phyloP scores from a whole-genome alignment of 495 filamentous ascomycete species.

The Hypoxylon intermedium region DNA sequence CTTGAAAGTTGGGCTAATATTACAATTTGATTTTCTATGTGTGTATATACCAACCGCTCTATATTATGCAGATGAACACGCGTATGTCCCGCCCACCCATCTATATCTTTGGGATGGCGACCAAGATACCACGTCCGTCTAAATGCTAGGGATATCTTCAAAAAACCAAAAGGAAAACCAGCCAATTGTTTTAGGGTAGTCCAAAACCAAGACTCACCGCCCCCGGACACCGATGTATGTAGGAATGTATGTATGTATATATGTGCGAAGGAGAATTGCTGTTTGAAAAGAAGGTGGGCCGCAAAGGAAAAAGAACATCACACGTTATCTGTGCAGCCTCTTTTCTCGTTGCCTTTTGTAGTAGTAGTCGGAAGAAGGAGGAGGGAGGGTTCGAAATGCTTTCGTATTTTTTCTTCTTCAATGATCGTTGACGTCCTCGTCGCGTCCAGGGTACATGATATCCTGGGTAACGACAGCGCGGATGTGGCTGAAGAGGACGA shows the following conservation, averaged over 20 bases:
- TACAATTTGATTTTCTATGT: slow-evolving; percentile 30
- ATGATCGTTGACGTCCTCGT: slow-evolving; percentile 61
- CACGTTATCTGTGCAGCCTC: slow-evolving; percentile 31
- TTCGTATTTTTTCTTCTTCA: slow-evolving; percentile 1
- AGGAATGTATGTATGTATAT: no score
- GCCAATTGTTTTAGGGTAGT: slow-evolving; percentile 29
- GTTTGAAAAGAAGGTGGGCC: slow-evolving; percentile 16
- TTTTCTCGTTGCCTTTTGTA: slow-evolving; percentile 4
- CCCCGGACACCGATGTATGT: slow-evolving; percentile 20
- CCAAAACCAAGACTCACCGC: slow-evolving; percentile 20
- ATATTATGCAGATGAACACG: slow-evolving; percentile 21
- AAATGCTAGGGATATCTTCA: slow-evolving; percentile 36
- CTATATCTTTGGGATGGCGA: slow-evolving; percentile 15
- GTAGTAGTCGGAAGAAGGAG: slow-evolving; percentile 1
- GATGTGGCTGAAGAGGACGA: slow-evolving; percentile 62
- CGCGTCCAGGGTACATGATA: slow-evolving; percentile 71
- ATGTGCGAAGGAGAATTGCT: slow-evolving; percentile 15
- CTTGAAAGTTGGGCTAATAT: slow-evolving; percentile 20
- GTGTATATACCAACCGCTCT: slow-evolving; percentile 22
- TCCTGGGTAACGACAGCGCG: slow-evolving; percentile 62
- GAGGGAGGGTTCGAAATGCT: not conserved
- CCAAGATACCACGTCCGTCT: slow-evolving; percentile 22
- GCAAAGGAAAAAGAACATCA: slow-evolving; percentile 30
- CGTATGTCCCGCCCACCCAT: slow-evolving; percentile 8
- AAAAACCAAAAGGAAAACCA: slow-evolving; percentile 37